Evolutionary conservation across 805 yeast species (phyloP).

Genomic region (Kockiozyma suomiensis): DNA sequence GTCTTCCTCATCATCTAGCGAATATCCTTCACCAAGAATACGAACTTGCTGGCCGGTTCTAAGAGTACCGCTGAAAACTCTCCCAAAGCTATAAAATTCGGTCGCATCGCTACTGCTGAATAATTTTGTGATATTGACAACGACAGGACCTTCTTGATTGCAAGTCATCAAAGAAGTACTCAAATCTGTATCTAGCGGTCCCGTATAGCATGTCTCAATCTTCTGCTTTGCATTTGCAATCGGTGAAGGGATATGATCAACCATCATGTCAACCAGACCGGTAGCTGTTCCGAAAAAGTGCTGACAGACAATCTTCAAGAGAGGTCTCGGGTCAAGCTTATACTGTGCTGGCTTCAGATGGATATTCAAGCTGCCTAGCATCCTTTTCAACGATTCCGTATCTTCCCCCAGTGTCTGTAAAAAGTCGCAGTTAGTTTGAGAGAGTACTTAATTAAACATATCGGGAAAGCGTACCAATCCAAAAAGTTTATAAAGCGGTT

Average conservation of each 20-base stretch:
- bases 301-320: constrained; percentile 58
- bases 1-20: constrained; percentile 56
- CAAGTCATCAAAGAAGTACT: constrained; percentile 40
- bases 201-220: constrained; percentile 38
- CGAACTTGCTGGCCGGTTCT: constrained; percentile 51
- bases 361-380: constrained; percentile 55
- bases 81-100: constrained; percentile 58
- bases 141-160: constrained; percentile 48
- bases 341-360: constrained; percentile 41
- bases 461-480: not conserved
- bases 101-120: constrained; percentile 58
- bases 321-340: constrained; percentile 58
- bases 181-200: constrained; percentile 37
- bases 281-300: constrained; percentile 55
- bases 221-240: constrained; percentile 38
- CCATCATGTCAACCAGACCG: constrained; percentile 59
- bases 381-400: constrained; percentile 47
- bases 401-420: constrained; percentile 60
- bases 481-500: constrained; percentile 75
- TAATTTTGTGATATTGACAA: constrained; percentile 62
- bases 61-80: constrained; percentile 65
- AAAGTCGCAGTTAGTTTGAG: constrained; percentile 38
- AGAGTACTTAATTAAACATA: not conserved
- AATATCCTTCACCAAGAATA: constrained; percentile 59
- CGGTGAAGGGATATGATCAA: constrained; percentile 47